Conservation (phyloP, 1,284 basidiomycete species). For the Boletellus sp. region DNA sequence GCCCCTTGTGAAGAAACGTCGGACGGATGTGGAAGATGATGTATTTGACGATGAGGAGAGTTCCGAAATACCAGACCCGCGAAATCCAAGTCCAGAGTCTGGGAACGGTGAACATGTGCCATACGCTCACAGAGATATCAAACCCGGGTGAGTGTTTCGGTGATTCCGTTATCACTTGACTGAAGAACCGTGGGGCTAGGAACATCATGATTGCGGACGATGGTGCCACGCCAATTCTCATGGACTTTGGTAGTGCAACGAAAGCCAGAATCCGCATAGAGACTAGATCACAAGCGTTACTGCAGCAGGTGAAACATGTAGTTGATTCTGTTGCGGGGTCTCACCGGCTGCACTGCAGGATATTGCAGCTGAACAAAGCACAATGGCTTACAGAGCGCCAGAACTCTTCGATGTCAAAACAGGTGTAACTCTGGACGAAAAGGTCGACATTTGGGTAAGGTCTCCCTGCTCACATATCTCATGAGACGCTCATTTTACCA, state of each 20-base stretch:
- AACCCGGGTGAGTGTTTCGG: conserved; percentile 75
- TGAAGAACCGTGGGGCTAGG: conserved; percentile 38
- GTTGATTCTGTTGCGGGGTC: neutral
- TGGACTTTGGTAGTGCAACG: conserved; percentile 94
- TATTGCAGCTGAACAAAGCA: conserved; percentile 91
- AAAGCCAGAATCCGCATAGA: conserved; percentile 78
- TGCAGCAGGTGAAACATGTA: conserved; percentile 63
- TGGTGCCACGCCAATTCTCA: conserved; percentile 81
- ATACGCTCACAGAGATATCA: conserved; percentile 96
- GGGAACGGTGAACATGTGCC: conserved; percentile 65
- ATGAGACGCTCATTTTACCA: conserved; percentile 30
- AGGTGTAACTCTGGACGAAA: conserved; percentile 81
- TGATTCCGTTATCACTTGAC: neutral
- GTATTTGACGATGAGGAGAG: conserved; percentile 76
- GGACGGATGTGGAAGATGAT: conserved; percentile 50
- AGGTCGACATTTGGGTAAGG: conserved; percentile 92
- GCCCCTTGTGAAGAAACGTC: conserved; percentile 51
- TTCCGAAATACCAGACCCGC: conserved; percentile 34
- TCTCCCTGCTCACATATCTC: neutral
- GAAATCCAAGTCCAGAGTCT: conserved; percentile 32
- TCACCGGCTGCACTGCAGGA: conserved; percentile 50
- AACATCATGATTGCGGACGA: conserved; percentile 97
- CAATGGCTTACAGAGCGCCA: conserved; percentile 94
- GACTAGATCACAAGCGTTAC: conserved; percentile 80
- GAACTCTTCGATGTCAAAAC: conserved; percentile 96